A percentile compares a stretch with the other conserved stretches of the same genome.
These are phyloP conservation scores for Picea sitchensis DNA, from an alignment of 75 land plant genomes.

Conservation along the genomic window DNA sequence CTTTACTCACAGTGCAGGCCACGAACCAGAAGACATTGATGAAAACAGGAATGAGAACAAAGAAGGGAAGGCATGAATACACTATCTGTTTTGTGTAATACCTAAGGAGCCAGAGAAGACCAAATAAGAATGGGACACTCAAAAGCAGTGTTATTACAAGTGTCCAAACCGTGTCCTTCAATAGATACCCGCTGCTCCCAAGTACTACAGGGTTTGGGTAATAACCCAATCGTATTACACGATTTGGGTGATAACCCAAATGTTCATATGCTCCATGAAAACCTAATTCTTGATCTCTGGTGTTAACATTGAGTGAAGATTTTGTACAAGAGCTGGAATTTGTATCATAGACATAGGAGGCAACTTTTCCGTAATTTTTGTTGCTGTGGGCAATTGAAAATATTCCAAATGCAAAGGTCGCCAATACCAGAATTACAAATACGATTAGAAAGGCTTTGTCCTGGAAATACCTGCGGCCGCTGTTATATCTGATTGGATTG, in stretches of 20 bases:
- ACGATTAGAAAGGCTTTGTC: constrained; percentile 67
- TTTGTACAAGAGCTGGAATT: constrained; percentile 31
- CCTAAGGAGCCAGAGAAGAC: constrained; percentile 56
- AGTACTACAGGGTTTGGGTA: not conserved
- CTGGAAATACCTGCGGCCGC: constrained; percentile 53
- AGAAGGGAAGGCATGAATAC: constrained; percentile 76
- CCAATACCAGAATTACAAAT: constrained; percentile 51
- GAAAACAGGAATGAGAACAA: constrained; percentile 62
- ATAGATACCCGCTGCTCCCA: not conserved
- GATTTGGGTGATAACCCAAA: not conserved
- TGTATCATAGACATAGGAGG: constrained; percentile 37
- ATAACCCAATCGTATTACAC: not conserved
- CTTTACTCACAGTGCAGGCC: constrained; percentile 46
- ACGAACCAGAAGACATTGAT: constrained; percentile 89
- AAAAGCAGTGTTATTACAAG: constrained; percentile 61
- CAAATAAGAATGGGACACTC: constrained; percentile 50
- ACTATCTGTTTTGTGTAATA: constrained; percentile 77
- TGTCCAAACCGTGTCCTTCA: constrained; percentile 44
- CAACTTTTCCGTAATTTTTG: constrained; percentile 24
- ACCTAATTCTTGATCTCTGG: not conserved
- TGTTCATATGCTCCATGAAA: not conserved
- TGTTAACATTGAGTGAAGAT: not conserved
- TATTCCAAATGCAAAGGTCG: constrained; percentile 70
- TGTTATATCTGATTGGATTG: constrained; percentile 59
- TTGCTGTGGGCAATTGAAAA: constrained; percentile 55